Conservation (phyloP, 768 basidiomycete genomes). For the Pleurotus ostreatus region DNA sequence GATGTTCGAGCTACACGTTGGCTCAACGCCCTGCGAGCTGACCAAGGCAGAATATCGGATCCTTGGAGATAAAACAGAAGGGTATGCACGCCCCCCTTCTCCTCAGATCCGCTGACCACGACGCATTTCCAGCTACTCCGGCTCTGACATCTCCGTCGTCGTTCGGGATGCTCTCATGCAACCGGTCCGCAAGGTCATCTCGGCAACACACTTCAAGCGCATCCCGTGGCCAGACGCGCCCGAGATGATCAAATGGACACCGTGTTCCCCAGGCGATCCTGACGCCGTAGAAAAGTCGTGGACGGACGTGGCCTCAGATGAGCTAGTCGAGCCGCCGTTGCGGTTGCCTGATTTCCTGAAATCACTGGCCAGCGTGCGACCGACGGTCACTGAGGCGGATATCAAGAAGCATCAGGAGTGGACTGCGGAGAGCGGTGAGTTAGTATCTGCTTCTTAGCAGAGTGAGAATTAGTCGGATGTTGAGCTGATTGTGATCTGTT, state of each 20-base stretch:
- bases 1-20: conserved; percentile 98
- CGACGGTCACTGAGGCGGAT: conserved; percentile 87
- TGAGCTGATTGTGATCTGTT: too few species aligned
- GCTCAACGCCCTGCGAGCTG: conserved; percentile 86
- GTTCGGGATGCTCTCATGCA: conserved; percentile 99
- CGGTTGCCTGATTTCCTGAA: conserved; percentile 77
- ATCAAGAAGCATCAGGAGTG: conserved; percentile 80
- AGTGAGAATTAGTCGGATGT: too few species aligned
- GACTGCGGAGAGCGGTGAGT: conserved; percentile 80
- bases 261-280: conserved; percentile 92
- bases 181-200: conserved; percentile 92
- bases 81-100: conserved; percentile 21
- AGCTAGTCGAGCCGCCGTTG: conserved; percentile 86
- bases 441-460: background rate
- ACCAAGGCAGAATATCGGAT: conserved; percentile 70
- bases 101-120: too few species aligned
- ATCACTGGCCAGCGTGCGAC: conserved; percentile 71
- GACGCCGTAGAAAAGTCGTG: conserved; percentile 85
- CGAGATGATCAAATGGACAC: conserved; percentile 68
- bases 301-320: conserved; percentile 84
- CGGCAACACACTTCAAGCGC: conserved; percentile 91
- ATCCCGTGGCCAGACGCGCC: conserved; percentile 25
- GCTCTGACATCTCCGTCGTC: conserved; percentile 91
- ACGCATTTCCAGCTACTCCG: conserved; percentile 52
- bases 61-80: conserved; percentile 86